A percentile compares a stretch with the other conserved stretches of the same genome.
Conservation (phyloP, 345 rosid genomes). For the Eucalyptus regnans region DNA sequence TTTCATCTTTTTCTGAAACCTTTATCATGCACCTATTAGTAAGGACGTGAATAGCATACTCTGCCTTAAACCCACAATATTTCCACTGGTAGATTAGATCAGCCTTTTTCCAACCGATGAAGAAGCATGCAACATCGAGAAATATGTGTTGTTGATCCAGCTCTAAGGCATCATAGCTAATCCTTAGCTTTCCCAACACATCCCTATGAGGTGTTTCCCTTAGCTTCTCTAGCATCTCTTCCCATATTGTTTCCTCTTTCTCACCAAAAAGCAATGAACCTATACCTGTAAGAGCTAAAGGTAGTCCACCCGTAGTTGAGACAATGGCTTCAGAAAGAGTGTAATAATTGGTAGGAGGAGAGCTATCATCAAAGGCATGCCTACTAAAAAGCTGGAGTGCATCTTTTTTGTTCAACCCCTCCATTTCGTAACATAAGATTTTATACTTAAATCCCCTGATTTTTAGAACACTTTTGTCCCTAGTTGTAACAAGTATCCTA, state of each 20-base stretch:
- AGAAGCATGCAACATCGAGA: too few relatives aligned
- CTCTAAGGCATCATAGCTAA: not conserved
- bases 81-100: too few relatives aligned
- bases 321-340: not conserved
- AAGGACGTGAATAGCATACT: too few relatives aligned
- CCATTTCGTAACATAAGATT: not conserved
- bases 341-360: not conserved
- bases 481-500: not conserved
- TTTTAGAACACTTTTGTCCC: not conserved
- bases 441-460: not conserved
- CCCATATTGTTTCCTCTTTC: not conserved
- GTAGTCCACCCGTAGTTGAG: not conserved
- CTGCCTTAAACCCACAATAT: too few relatives aligned
- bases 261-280: not conserved
- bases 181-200: not conserved
- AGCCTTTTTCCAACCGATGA: too few relatives aligned
- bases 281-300: not conserved
- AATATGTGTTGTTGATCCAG: too few relatives aligned
- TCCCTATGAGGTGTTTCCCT: not conserved
- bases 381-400: not conserved
- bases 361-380: not conserved
- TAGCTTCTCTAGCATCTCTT: not conserved
- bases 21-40: too few relatives aligned
- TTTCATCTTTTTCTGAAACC: too few relatives aligned
- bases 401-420: accelerated